These are phyloP conservation scores for Boletus rex-veris DNA, from an alignment of 768 basidiomycete species.

Conservation along the genomic window DNA sequence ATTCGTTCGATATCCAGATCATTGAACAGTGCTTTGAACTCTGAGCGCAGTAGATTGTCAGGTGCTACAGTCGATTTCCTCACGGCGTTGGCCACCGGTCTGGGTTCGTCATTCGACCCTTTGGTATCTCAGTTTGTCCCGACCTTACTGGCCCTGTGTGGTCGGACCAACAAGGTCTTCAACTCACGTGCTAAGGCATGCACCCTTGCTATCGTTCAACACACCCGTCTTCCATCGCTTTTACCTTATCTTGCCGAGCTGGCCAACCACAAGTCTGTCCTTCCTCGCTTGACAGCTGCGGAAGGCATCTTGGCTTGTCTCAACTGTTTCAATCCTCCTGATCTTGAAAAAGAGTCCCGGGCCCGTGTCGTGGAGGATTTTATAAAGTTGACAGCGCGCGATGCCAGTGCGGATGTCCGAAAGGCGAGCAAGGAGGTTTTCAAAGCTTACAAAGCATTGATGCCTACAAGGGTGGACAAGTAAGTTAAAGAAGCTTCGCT, in stretches of 20 bases:
- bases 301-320: constrained; percentile 65
- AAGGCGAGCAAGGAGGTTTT: constrained; percentile 68
- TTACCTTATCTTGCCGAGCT: constrained; percentile 57
- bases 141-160: constrained; percentile 60
- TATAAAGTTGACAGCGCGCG: constrained; percentile 63
- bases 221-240: constrained; percentile 63
- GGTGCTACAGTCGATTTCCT: constrained; percentile 64
- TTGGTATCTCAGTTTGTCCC: constrained; percentile 68
- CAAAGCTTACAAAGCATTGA: constrained; percentile 67
- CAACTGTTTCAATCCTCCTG: constrained; percentile 75
- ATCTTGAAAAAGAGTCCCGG: constrained; percentile 65
- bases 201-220: constrained; percentile 58
- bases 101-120: constrained; percentile 63
- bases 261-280: constrained; percentile 62
- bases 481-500: constrained; percentile 31
- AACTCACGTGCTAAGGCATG: constrained; percentile 60
- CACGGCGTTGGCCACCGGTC: constrained; percentile 45
- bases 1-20: constrained; percentile 53
- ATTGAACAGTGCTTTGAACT: constrained; percentile 57
- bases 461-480: constrained; percentile 68
- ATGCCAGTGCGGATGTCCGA: constrained; percentile 74
- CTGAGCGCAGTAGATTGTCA: constrained; percentile 73
- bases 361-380: constrained; percentile 66
- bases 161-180: constrained; percentile 77
- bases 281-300: constrained; percentile 59